Evolutionary conservation across 208 protist species (phyloP), one percentile per base, ranked within the genome.

Genomic region (Leishmania arabica): DNA sequence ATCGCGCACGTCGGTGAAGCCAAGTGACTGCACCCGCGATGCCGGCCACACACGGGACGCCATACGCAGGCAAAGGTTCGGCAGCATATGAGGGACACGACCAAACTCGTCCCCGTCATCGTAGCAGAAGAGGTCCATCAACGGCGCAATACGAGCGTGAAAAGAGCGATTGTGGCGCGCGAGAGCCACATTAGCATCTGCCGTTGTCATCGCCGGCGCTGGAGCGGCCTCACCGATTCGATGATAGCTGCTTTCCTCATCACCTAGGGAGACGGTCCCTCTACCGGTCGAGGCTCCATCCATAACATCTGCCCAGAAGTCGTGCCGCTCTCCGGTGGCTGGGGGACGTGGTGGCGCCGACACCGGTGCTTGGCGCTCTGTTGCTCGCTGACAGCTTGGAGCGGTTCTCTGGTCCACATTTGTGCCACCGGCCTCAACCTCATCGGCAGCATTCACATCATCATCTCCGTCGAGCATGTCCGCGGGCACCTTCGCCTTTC

Each of bases 91-190:
- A 3, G 92, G 92, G 51, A 96, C 64, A 13, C 75, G 84, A 15
- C 87, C 87, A 49, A 78, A 86, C 77, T 91, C 88, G 40, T 88
- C 82, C 21, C 89, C 91, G 65, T 87, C 87, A 13, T 89, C 87
- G 81, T 93, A 97, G 75, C 87, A 89, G 80, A 97, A 97, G 45
- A 96, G 82, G 62, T 97, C 88, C 70, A 97, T 81, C 75, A 91
- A 79, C 5, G 82, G 85, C 17, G 77, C 65, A 0, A 95, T 88
- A 47, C 90, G 89, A 45, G 79, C 82, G 81, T 97, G 94, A 78
- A 96, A 96, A 31, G 92, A 97, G 62, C 66, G 78, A 40, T 24
- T 34, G 62, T 31, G 45, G 47, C 1, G 27, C 3, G 24, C 2
- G 13, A 27, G 5, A 53, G 24, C 21, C 4, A 13, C 34, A 31